Base-by-base conservation (phyloP, 108 stramenopile species). In the Cyclotella kingstonii region DNA sequence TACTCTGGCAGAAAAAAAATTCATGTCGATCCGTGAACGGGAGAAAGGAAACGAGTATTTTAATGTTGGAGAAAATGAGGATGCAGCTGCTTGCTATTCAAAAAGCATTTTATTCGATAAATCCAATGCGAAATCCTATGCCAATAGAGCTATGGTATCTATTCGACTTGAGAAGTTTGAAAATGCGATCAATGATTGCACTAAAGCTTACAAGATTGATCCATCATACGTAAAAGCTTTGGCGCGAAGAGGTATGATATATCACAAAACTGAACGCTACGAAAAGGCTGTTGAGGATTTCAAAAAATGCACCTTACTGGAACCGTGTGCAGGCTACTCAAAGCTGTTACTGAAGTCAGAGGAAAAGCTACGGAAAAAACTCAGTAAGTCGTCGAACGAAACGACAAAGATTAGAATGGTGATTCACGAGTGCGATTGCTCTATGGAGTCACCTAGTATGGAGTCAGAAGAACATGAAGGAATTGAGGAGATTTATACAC, bases 21-120 rank as follows among this genome's bases (percentile, higher is more conserved):
- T 61, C 38, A 46, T 77, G 56, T 60, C 78, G 5, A 28, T 53
- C 1, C 38, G 70, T 4, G 86, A 87, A 42, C 63, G 73, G 28
- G 51, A 66, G 33, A 89, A 85, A 68, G 87, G 87, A 1, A 89
- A 89, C 49, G 87, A 89, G 43, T 76, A 61, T 49, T 85, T 80
- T 53, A 42, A 49, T 7, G 38, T 50, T 3, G 23, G 52, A 1
- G 79, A 89, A 28, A 35, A 45, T n/a, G 63, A 81, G 34, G 76
- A 72, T 29, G 77, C 84, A 19, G 18, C 66, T 2, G 23, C 33
- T 8, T 62, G 54, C 59, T 89, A 85, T 36, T 61, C 84, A 27
- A 52, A 77, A 5, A 59, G 69, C 21, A 46, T 81, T 35, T 23
- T 64, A 0, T 45, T 76, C 8, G 40, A 63, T 60, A 57, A 19